Base-by-base conservation (phyloP, 371 early-diverging fungal species). In the Basidiobolus meristosporus region DNA sequence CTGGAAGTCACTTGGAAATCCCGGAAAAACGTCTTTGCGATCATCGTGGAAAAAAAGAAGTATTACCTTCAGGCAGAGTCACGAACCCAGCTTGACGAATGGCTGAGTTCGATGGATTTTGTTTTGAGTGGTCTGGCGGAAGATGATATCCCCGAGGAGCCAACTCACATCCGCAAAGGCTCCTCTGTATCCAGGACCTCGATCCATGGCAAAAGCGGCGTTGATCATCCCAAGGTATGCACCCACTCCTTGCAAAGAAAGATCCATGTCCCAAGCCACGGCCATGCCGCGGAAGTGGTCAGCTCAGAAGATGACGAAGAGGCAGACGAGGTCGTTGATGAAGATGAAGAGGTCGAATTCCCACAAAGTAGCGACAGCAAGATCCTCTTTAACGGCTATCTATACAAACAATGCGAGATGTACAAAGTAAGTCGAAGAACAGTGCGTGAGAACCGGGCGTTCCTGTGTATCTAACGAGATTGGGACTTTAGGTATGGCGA, bases 371-470 rank as follows among this genome's bases (percentile, higher is more conserved):
- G 45, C 20, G 62, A 59, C 14, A 59, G 62, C 51, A 46, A 46
- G 31, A 75, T 81, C 0, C 47, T 79, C 1, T 59, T 67, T 29
- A 76, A 81, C 45, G 82, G 82, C 2, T 81, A 80, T 48, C 54
- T 81, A 12, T 46, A 68, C 40, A 77, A 79, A 37, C 60, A 74
- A 7, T 71, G 76, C 0, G 61, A 70, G 14, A 71, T 53, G 23
- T 61, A 72, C 46, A 79, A 74, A 55, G 68, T 67, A 54, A 42
- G 43, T 48, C 43, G n/a, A 43, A 39, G 26, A 11, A 41, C 11
- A n/a, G 20, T 12, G 22, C 28, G 39, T 17, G 23, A n/a, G n/a
- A 15, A 5, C 4, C 21, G n/a, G n/a, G n/a, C n/a, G n/a, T n/a
- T 15, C 21, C 19, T 0, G 33, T 15, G 14, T 15, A n/a, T 6